Evolutionary conservation across 805 yeast species (phyloP).

Genomic region (Kazachstania taianensis): DNA sequence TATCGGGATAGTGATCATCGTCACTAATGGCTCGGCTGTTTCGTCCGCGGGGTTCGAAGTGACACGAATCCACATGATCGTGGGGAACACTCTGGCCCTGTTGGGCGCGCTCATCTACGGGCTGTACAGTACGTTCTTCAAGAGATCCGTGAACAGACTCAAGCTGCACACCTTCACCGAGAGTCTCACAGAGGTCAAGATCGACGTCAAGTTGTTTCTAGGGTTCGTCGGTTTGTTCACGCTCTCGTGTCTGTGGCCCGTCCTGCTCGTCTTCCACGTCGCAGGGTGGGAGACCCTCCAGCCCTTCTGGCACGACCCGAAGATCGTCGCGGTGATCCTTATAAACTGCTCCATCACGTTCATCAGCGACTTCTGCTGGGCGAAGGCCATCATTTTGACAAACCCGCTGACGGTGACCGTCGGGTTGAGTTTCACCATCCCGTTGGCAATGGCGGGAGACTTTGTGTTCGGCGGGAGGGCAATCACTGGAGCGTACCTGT

Average conservation of each 20-base stretch:
- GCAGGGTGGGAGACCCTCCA: slow-evolving; percentile 56
- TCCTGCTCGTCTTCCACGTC: slow-evolving; percentile 50
- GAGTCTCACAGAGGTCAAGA: too few species aligned
- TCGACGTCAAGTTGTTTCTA: slow-evolving; percentile 73
- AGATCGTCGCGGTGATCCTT: slow-evolving; percentile 36
- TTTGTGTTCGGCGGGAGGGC: slow-evolving; percentile 45
- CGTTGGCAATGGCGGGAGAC: slow-evolving; percentile 88
- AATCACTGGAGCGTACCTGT: slow-evolving; percentile 47
- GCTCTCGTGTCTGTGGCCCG: slow-evolving; percentile 65
- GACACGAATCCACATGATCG: slow-evolving; percentile 28
- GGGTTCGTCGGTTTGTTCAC: slow-evolving; percentile 88
- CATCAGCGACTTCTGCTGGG: slow-evolving; percentile 86
- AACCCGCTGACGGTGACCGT: slow-evolving; percentile 89
- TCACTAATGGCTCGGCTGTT: slow-evolving; percentile 21
- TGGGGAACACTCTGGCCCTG: slow-evolving; percentile 72
- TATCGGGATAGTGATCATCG: slow-evolving; percentile 65
- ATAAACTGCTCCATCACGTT: slow-evolving; percentile 67
- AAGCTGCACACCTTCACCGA: slow-evolving; percentile 20
- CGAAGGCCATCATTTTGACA: slow-evolving; percentile 78
- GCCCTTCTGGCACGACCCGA: slow-evolving; percentile 13
- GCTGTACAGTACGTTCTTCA: slow-evolving; percentile 73
- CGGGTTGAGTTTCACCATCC: slow-evolving; percentile 86
- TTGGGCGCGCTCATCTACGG: slow-evolving; percentile 81
- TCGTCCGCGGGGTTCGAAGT: slow-evolving; percentile 12
- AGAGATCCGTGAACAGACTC: slow-evolving; percentile 56